phyloP scores from a whole-genome alignment of 495 filamentous ascomycete species.

The Evernia prunastri region DNA sequence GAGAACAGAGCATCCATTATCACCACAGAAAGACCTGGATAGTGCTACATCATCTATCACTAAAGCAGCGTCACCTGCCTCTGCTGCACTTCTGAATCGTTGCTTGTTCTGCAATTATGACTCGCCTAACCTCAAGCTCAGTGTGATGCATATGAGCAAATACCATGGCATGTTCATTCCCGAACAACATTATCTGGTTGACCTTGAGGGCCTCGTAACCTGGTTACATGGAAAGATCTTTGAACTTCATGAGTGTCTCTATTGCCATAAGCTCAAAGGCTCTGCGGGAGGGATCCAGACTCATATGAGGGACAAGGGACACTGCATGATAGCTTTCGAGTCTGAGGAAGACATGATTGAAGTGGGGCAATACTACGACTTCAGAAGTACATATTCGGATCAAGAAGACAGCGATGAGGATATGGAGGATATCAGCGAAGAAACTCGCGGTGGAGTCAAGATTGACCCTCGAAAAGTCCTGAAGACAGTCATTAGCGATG shows the following conservation, averaged over 20 bases:
- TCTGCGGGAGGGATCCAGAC: slow-evolving; percentile 72
- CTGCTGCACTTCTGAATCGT: slow-evolving; percentile 45
- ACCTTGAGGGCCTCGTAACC: slow-evolving; percentile 73
- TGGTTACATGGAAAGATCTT: slow-evolving; percentile 69
- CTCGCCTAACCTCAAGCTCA: slow-evolving; percentile 64
- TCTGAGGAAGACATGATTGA: slow-evolving; percentile 86
- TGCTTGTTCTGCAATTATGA: slow-evolving; percentile 89
- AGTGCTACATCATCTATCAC: slow-evolving; percentile 4
- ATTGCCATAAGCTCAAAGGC: slow-evolving; percentile 71
- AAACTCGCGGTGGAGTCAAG: slow-evolving; percentile 26
- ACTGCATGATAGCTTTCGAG: slow-evolving; percentile 93
- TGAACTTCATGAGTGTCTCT: slow-evolving; percentile 72
- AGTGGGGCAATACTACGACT: slow-evolving; percentile 98
- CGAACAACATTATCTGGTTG: slow-evolving; percentile 70
- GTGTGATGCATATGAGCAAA: slow-evolving; percentile 81
- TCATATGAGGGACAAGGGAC: slow-evolving; percentile 94
- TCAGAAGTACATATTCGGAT: slow-evolving; percentile 89
- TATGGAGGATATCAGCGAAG: slow-evolving; percentile 39
- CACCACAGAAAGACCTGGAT: slow-evolving; percentile 24
- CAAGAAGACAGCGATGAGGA: slow-evolving; percentile 55
- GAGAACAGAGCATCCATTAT: slow-evolving; percentile 38
- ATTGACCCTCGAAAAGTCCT: slow-evolving; percentile 21
- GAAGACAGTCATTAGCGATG: slow-evolving; percentile 22
- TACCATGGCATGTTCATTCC: slow-evolving; percentile 96
- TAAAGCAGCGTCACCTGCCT: slow-evolving; percentile 27